These are phyloP conservation scores for Oehlia diaphana DNA, from an alignment of 192 early-diverging fungal genomes.

Conservation along the genomic window DNA sequence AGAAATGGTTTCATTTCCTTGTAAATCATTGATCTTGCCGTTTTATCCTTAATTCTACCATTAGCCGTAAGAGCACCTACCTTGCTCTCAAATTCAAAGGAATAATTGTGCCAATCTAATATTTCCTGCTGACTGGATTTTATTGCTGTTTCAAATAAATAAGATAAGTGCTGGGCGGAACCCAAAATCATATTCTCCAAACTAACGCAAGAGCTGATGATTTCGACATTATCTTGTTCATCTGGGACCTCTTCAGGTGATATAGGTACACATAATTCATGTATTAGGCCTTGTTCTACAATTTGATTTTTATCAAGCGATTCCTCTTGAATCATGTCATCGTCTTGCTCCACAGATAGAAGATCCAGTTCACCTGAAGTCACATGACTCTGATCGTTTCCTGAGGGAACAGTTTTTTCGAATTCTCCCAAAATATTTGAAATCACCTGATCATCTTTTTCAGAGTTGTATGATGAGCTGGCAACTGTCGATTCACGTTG, in stretches of 20 bases:
- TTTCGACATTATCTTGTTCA: background rate
- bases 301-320: background rate
- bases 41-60: slow-evolving; percentile 1
- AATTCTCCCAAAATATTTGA: no score
- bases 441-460: no score
- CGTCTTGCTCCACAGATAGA: background rate
- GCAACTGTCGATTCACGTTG: no score
- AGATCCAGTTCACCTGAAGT: background rate
- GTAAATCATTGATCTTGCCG: background rate
- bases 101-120: no score
- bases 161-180: background rate
- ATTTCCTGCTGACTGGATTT: no score
- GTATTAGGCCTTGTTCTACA: background rate
- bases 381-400: background rate
- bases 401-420: no score
- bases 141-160: no score
- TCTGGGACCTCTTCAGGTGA: background rate
- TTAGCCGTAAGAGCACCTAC: background rate
- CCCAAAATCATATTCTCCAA: slow-evolving; percentile 12
- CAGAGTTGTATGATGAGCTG: no score
- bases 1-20: no score
- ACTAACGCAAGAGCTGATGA: background rate
- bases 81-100: no score
- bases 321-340: slow-evolving; percentile 2
- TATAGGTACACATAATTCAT: slow-evolving; percentile 6